Conservation (phyloP, 306 rosid genomes). For the Rosa persica region DNA sequence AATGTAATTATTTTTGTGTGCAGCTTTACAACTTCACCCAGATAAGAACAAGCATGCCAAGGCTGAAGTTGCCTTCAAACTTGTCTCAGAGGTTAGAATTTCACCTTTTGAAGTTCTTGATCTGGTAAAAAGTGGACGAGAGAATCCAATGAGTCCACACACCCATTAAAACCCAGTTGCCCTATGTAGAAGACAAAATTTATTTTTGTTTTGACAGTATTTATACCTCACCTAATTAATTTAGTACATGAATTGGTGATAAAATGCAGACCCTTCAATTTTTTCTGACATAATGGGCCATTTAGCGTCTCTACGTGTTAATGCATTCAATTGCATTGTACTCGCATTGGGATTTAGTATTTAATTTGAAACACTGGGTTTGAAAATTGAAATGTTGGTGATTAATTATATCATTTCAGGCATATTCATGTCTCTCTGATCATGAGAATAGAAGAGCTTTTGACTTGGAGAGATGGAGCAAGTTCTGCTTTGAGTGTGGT, state of each 20-base stretch:
- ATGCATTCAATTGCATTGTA: constrained; percentile 12
- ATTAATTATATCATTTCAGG: constrained; percentile 41
- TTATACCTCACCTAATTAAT: constrained; percentile 6
- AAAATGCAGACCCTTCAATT: constrained; percentile 9
- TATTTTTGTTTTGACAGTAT: background rate
- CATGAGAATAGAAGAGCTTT: constrained; percentile 60
- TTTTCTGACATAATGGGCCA: constrained; percentile 7
- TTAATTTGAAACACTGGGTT: background rate
- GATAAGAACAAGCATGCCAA: constrained; percentile 87
- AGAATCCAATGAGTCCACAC: background rate
- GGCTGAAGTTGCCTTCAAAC: constrained; percentile 88
- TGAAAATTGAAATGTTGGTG: background rate
- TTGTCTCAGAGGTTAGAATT: constrained; percentile 76
- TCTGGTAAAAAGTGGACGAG: background rate
- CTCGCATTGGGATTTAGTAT: background rate
- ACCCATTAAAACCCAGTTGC: background rate
- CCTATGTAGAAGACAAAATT: background rate
- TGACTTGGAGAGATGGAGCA: constrained; percentile 54
- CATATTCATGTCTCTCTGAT: constrained; percentile 66
- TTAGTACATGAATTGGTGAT: constrained; percentile 13
- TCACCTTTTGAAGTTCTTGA: background rate
- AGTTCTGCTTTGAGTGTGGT: constrained; percentile 75
- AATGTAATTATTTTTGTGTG: constrained; percentile 12
- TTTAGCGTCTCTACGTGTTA: constrained; percentile 13
- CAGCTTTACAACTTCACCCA: constrained; percentile 95